Conservation (phyloP, 1,139 yeast species). For the Torulaspora pretoriensis region DNA sequence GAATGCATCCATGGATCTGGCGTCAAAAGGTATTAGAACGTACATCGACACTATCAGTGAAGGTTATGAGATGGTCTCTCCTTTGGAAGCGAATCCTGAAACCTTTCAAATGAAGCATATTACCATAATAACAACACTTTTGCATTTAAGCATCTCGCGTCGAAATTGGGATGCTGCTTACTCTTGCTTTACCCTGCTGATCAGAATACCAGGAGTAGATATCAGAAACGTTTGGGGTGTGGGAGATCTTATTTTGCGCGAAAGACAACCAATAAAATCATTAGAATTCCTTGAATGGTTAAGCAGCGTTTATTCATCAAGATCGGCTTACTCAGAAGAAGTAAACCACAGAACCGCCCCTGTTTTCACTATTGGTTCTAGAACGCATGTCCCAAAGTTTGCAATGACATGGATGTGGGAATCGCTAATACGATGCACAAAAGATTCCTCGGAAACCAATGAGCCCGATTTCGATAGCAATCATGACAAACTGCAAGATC, state of each 20-base stretch:
- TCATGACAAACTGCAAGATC: slow-evolving; percentile 13
- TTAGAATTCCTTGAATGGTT: slow-evolving; percentile 35
- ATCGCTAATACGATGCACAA: slow-evolving; percentile 18
- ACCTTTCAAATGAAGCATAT: slow-evolving; percentile 29
- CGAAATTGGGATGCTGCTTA: slow-evolving; percentile 55
- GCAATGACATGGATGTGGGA: slow-evolving; percentile 39
- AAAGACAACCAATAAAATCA: slow-evolving; percentile 16
- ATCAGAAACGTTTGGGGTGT: slow-evolving; percentile 56
- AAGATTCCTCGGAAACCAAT: slow-evolving; percentile 9
- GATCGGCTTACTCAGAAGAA: slow-evolving; percentile 24
- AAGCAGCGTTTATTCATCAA: slow-evolving; percentile 29
- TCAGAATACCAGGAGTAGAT: slow-evolving; percentile 49
- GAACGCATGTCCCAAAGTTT: slow-evolving; percentile 37
- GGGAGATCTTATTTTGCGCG: slow-evolving; percentile 45
- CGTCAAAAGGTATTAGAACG: slow-evolving; percentile 20
- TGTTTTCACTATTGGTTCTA: slow-evolving; percentile 39
- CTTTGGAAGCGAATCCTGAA: slow-evolving; percentile 9
- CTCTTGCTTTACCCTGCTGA: slow-evolving; percentile 46
- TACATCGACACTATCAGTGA: slow-evolving; percentile 25
- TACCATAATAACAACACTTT: slow-evolving; percentile 31
- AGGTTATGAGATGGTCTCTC: slow-evolving; percentile 23
- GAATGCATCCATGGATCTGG: slow-evolving; percentile 18
- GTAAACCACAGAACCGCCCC: slow-evolving; percentile 32
- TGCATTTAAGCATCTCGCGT: slow-evolving; percentile 41
- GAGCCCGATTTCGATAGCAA: slow-evolving; percentile 5